phyloP scores from a whole-genome alignment of 176 grass and related monocot genomes.

The Zoysia japonica region DNA sequence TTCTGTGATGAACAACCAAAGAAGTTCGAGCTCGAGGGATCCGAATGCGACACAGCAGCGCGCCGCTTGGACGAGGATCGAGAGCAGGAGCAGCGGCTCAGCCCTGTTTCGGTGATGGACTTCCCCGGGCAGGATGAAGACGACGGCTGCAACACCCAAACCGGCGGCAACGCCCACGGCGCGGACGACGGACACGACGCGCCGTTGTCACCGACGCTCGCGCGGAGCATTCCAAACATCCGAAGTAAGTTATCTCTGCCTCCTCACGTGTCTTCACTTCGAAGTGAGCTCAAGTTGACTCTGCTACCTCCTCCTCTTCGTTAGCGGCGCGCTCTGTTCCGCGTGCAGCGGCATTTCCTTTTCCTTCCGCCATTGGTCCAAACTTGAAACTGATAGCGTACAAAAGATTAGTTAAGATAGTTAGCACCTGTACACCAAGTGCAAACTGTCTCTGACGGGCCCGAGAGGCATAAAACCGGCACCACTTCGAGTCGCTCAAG shows the following conservation, averaged over 20 bases:
- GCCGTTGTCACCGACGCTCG: constrained; percentile 40
- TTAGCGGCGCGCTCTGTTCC: constrained; percentile 2
- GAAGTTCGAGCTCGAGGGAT: constrained; percentile 34
- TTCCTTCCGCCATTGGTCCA: background rate
- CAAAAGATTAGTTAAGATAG: background rate
- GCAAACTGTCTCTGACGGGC: background rate
- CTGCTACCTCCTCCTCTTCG: background rate
- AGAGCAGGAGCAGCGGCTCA: constrained; percentile 52
- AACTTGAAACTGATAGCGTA: background rate
- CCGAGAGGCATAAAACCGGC: background rate
- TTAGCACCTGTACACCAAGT: background rate
- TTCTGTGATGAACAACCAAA: background rate
- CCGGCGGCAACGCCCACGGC: background rate
- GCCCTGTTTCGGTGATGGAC: constrained; percentile 83
- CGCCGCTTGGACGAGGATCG: constrained; percentile 29
- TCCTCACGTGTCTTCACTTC: background rate
- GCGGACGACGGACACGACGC: constrained; percentile 27
- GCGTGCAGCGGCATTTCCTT: background rate
- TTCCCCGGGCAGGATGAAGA: constrained; percentile 62
- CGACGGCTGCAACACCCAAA: constrained; percentile 17
- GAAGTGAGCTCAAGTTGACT: constrained; percentile 15
- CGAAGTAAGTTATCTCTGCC: constrained; percentile 52
- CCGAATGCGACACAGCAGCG: constrained; percentile 16
- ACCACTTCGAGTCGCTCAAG: background rate
- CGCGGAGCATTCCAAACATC: constrained; percentile 49